phyloP scores from a whole-genome alignment of 2,329 filamentous ascomycete species.

The Proliferodiscus dingleyae region DNA sequence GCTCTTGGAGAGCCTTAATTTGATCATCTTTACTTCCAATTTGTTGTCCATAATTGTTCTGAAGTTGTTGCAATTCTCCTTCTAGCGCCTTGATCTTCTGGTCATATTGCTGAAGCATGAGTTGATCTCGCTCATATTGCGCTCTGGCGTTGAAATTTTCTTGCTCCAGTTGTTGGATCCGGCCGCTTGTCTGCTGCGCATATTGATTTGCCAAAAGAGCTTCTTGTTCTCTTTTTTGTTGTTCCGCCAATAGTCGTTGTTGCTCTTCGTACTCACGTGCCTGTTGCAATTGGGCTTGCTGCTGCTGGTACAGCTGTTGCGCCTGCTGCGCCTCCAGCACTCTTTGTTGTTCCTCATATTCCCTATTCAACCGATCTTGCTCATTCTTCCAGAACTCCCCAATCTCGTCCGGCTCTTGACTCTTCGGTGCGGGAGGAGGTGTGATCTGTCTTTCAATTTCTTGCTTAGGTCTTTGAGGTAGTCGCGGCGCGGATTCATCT shows the following conservation, averaged over 20 bases:
- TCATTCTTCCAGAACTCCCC: conserved; percentile 98
- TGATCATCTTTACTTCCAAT: conserved; percentile 89
- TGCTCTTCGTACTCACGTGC: conserved; percentile 97
- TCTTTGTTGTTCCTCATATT: conserved; percentile 91
- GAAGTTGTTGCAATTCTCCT: conserved; percentile 76
- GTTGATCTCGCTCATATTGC: conserved; percentile 94
- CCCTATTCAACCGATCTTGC: conserved; percentile 82
- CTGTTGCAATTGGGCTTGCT: conserved; percentile 76
- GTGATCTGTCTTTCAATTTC: conserved; percentile 65
- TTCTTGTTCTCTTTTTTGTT: conserved; percentile 86
- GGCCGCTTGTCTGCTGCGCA: conserved; percentile 89
- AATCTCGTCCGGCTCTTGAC: conserved; percentile 87
- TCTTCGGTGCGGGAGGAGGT: conserved; percentile 61
- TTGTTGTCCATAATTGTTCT: conserved; percentile 79
- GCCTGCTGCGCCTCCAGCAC: conserved; percentile 84
- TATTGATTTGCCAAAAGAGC: conserved; percentile 84
- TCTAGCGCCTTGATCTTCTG: conserved; percentile 90
- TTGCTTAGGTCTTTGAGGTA: conserved; percentile 76
- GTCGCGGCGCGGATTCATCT: conserved; percentile 75
- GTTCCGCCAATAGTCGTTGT: conserved; percentile 79
- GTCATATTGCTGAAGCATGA: conserved; percentile 96
- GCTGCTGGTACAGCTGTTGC: conserved; percentile 72
- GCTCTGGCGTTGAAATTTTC: conserved; percentile 92
- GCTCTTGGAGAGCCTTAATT: conserved; percentile 86
- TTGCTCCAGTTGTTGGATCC: conserved; percentile 89